Percentiles rank a stretch among this genome's conserved stretches.
These are phyloP conservation scores for Collybiopsis luxurians DNA, from an alignment of 768 basidiomycete genomes.

Conservation along the genomic window DNA sequence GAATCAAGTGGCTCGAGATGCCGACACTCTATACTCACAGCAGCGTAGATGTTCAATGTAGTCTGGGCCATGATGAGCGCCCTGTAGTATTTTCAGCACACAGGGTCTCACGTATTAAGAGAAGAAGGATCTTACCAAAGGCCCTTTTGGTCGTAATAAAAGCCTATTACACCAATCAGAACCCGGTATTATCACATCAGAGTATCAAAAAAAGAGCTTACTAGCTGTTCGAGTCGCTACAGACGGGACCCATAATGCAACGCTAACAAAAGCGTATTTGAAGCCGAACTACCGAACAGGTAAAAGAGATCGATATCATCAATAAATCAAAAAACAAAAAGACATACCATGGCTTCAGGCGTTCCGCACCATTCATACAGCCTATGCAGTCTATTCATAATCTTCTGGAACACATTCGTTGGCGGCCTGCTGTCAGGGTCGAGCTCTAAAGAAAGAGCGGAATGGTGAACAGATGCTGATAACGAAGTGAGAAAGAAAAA, in stretches of 20 bases:
- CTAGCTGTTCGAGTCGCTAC: slow-evolving; percentile 40
- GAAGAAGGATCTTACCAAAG: slow-evolving; percentile 34
- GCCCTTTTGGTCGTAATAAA: slow-evolving; percentile 42
- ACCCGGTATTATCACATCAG: not conserved
- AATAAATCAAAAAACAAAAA: not conserved
- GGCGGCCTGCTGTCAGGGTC: slow-evolving; percentile 51
- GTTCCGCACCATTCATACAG: slow-evolving; percentile 39
- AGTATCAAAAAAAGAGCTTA: slow-evolving; percentile 20
- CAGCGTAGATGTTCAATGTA: slow-evolving; percentile 51
- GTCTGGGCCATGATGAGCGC: slow-evolving; percentile 62
- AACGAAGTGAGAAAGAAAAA: not conserved
- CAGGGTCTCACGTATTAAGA: no score
- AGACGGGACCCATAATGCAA: slow-evolving; percentile 51
- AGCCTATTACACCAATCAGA: slow-evolving; percentile 22
- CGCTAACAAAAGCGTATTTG: slow-evolving; percentile 44
- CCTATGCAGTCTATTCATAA: slow-evolving; percentile 31
- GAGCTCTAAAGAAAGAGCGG: slow-evolving; percentile 19
- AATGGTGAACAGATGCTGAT: not conserved
- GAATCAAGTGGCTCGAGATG: not conserved
- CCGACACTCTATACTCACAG: slow-evolving; percentile 13
- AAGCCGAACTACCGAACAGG: slow-evolving; percentile 38
- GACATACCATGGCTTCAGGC: slow-evolving; percentile 35
- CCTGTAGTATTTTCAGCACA: slow-evolving; percentile 24
- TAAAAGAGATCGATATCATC: not conserved
- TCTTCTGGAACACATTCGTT: slow-evolving; percentile 36